These are phyloP conservation scores for Podaxis sp. DNA, from an alignment of 768 basidiomycete genomes.

Conservation along the genomic window DNA sequence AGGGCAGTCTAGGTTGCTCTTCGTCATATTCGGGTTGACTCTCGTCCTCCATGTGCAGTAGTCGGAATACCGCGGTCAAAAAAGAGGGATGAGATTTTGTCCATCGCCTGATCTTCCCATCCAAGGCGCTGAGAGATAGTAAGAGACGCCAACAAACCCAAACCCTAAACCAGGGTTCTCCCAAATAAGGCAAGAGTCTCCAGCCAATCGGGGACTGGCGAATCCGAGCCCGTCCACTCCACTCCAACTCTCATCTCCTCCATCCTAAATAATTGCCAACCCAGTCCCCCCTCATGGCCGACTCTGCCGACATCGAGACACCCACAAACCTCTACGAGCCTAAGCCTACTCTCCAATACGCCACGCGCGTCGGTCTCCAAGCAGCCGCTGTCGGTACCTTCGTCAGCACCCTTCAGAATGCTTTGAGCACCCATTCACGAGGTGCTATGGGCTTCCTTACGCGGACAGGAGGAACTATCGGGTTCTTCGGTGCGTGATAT, in stretches of 20 bases:
- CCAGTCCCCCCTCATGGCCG: slow-evolving; percentile 31
- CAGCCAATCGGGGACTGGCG: slow-evolving; percentile 20
- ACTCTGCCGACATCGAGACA: slow-evolving; percentile 23
- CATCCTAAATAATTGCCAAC: slow-evolving; percentile 21
- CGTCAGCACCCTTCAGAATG: slow-evolving; percentile 75
- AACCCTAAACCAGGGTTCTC: slow-evolving; percentile 15
- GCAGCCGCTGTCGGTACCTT: slow-evolving; percentile 64
- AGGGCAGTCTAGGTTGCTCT: slow-evolving; percentile 21
- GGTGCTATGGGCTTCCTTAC: slow-evolving; percentile 88
- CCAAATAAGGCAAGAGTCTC: slow-evolving; percentile 30
- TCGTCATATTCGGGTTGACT: slow-evolving; percentile 8
- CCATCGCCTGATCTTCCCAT: slow-evolving; percentile 6
- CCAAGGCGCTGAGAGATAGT: background rate
- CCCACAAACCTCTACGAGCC: slow-evolving; percentile 35
- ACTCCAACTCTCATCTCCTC: slow-evolving; percentile 10
- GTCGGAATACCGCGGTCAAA: background rate
- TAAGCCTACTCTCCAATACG: slow-evolving; percentile 54
- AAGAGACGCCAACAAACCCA: background rate
- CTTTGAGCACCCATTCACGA: slow-evolving; percentile 67
- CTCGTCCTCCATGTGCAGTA: background rate
- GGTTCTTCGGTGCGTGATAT: slow-evolving; percentile 77
- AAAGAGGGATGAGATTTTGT: background rate
- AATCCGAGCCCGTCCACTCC: slow-evolving; percentile 28
- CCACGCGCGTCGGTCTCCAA: slow-evolving; percentile 59
- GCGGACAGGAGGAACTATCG: slow-evolving; percentile 85